Conservation (phyloP, 2,329 filamentous ascomycete genomes). For the Simplicillium aogashimaense region DNA sequence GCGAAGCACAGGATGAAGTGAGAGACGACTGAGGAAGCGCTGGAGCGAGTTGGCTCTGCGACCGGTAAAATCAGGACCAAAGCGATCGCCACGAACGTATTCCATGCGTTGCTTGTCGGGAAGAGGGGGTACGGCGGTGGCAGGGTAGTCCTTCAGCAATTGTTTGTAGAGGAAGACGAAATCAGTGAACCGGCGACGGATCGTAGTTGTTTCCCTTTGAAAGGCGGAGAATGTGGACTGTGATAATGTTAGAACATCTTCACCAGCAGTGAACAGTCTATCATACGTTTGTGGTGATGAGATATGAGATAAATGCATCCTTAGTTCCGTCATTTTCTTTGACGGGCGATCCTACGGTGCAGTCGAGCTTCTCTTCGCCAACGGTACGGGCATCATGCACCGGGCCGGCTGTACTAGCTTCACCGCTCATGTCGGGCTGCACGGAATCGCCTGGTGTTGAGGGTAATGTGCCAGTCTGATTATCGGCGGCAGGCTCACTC, state of each 20-base stretch:
- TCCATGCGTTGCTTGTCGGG: constrained; percentile 99
- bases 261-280: constrained; percentile 4
- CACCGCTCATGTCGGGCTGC: not conserved
- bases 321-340: constrained; percentile 97
- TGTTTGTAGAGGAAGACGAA: constrained; percentile 95
- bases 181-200: constrained; percentile 91
- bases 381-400: constrained; percentile 47
- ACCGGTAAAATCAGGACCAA: constrained; percentile 83
- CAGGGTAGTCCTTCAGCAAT: constrained; percentile 76
- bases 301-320: constrained; percentile 91
- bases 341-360: constrained; percentile 69
- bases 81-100: constrained; percentile 92
- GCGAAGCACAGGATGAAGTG: constrained; percentile 81
- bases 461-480: not conserved
- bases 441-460: constrained; percentile 2
- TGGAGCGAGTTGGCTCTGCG: constrained; percentile 83
- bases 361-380: constrained; percentile 69
- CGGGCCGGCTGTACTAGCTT: constrained; percentile 17
- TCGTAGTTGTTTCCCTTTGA: constrained; percentile 66
- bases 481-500: constrained; percentile 46
- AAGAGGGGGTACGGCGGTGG: constrained; percentile 84
- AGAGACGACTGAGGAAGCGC: constrained; percentile 78
- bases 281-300: constrained; percentile 77
- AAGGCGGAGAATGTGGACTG: constrained; percentile 94
- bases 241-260: not conserved